Base-by-base conservation (phyloP, 2,329 filamentous ascomycete genomes). In the Orbilia quercus region DNA sequence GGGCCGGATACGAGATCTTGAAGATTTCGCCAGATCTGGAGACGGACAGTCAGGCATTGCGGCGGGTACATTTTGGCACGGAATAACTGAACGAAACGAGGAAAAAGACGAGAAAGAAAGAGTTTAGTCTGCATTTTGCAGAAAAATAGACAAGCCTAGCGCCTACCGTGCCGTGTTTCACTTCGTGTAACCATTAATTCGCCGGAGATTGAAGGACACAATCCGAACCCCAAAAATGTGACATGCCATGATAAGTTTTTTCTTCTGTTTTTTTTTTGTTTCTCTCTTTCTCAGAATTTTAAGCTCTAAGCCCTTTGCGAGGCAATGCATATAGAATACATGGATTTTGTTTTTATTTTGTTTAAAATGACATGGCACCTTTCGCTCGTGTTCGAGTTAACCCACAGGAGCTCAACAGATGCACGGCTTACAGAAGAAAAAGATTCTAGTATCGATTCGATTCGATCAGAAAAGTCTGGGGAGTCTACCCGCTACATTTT, bases 81-180 rank as follows among this genome's bases (percentile, higher is more conserved):
- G 16, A 14, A 20, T 2, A 25, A 28, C 22, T 5, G 18, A 31
- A 22, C 1, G 1, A 9, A 16, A 36, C 4, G 28, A 31, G 28
- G 9, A 31, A 4, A 31, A 31, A 5, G 22, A 23, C 11, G 16
- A 23, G n/a, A n/a, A 31, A 9, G 9, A 31, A 4, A 31, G 9
- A 5, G 22, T n/a, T 14, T 7, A 23, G 16, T 23, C 40, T 25
- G n/a, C 53, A 5, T 38, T 9, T 20, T 9, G n/a, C n/a, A n/a
- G 28, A 14, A 38, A 40, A 58, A n/a, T 44, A 14, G 16, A 31
- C 38, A 38, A 40, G 2, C n/a, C 11, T 22, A 18, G 14, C 36
- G 2, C n/a, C 11, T 22, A 18, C 28, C 36, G 63, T 67, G 63
- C 63, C 63, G 53, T 67, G 45, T 67, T 50, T 59, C 53, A 40